Conservation (phyloP, 1,284 basidiomycete genomes). For the Laetiporus sulphureus region DNA sequence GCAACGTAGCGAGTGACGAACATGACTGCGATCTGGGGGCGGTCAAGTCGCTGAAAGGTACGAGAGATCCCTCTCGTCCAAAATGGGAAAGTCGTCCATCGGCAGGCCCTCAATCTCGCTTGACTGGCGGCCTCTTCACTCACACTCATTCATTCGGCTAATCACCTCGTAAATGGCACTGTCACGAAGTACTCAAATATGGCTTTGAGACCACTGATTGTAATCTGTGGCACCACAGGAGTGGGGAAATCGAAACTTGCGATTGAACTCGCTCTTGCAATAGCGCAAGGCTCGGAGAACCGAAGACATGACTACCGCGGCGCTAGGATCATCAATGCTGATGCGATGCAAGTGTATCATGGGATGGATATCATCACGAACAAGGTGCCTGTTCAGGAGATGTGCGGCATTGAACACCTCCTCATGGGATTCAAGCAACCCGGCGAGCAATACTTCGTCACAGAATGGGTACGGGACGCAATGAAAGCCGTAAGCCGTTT, state of each 20-base stretch:
- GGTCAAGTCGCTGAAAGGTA: neutral
- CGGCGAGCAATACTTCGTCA: slow-evolving; percentile 82
- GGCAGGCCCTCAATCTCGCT: neutral
- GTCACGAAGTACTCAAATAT: too few relatives aligned
- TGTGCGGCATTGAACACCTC: slow-evolving; percentile 80
- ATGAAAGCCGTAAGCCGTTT: slow-evolving; percentile 48
- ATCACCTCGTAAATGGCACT: too few relatives aligned
- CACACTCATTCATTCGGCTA: too few relatives aligned
- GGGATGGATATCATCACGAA: slow-evolving; percentile 95
- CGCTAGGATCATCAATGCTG: slow-evolving; percentile 86
- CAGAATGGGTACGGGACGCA: slow-evolving; percentile 81
- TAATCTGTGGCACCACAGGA: slow-evolving; percentile 92
- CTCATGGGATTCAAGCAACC: slow-evolving; percentile 85
- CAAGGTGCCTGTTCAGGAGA: slow-evolving; percentile 79
- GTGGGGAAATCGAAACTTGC: slow-evolving; percentile 95
- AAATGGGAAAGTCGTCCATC: neutral
- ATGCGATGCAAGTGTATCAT: slow-evolving; percentile 97
- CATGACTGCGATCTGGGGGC: slow-evolving; percentile 1
- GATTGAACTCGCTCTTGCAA: slow-evolving; percentile 74
- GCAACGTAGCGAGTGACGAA: slow-evolving; percentile 13
- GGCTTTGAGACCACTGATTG: slow-evolving; percentile 51
- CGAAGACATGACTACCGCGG: slow-evolving; percentile 41
- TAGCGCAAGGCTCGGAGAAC: slow-evolving; percentile 26
- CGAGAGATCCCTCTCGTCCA: neutral
- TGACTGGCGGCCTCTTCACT: neutral